Conservation (phyloP, 2,329 filamentous ascomycete genomes). For the Penicillium sp. region DNA sequence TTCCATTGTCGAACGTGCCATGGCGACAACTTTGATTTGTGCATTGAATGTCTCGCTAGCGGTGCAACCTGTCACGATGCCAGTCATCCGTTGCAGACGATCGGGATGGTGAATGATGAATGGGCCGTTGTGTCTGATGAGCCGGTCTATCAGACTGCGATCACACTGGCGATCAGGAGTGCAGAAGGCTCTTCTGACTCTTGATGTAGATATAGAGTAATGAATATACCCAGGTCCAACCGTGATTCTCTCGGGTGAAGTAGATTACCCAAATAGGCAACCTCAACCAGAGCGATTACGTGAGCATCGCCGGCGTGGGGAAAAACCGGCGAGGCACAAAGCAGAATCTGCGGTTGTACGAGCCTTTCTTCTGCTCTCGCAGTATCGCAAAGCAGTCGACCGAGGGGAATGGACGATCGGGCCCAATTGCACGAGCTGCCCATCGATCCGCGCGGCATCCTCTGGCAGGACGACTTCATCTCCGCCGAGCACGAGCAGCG, state of each 20-base stretch:
- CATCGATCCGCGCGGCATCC: slow-evolving; percentile 27
- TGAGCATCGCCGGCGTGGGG: no score
- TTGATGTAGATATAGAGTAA: no score
- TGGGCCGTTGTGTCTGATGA: not conserved
- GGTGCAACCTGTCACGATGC: slow-evolving; percentile 1
- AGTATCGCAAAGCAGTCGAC: no score
- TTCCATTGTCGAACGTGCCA: slow-evolving; percentile 2
- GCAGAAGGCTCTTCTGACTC: no score
- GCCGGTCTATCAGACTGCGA: not conserved
- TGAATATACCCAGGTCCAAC: no score
- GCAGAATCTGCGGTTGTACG: no score
- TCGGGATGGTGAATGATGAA: not conserved
- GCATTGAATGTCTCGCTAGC: slow-evolving; percentile 1
- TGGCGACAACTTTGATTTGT: slow-evolving; percentile 1
- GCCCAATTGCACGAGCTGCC: slow-evolving; percentile 24
- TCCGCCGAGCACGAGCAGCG: slow-evolving; percentile 45
- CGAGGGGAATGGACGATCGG: slow-evolving; percentile 10
- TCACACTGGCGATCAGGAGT: no score
- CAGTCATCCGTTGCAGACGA: slow-evolving; percentile 1
- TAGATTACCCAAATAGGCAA: no score
- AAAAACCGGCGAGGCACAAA: no score
- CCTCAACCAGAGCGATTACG: no score
- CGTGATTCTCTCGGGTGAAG: no score
- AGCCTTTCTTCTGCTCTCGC: no score
- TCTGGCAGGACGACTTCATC: slow-evolving; percentile 51